phyloP scores from a whole-genome alignment of 352 stramenopile genomes.

The Phytophthora pinifolia region DNA sequence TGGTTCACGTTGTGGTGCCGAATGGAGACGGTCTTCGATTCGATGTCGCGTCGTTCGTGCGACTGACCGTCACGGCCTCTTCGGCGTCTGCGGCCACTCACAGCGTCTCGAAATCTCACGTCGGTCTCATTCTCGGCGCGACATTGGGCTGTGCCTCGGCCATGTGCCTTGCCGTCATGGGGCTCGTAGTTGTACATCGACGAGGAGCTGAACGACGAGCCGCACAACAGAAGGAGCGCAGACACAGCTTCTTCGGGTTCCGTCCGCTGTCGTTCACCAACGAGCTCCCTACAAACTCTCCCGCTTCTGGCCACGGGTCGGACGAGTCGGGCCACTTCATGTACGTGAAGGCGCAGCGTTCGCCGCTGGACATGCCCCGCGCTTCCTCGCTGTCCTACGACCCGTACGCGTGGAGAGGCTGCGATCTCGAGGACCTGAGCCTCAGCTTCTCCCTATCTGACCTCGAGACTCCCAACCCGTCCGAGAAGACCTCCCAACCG shows the following conservation, averaged over 20 bases:
- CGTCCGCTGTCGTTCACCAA: conserved; percentile 41
- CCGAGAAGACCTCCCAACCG: conserved; percentile 15
- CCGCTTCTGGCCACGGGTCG: conserved; percentile 30
- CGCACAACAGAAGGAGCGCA: conserved; percentile 21
- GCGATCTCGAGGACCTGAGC: conserved; percentile 30
- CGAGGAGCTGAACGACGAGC: conserved; percentile 14
- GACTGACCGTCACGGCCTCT: conserved; percentile 28
- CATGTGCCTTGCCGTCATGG: conserved; percentile 34
- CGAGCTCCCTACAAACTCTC: conserved; percentile 42
- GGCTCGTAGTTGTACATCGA: conserved; percentile 24
- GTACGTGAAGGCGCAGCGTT: conserved; percentile 49
- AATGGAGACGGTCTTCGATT: conserved; percentile 46
- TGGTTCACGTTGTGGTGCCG: conserved; percentile 45
- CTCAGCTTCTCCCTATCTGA: conserved; percentile 48
- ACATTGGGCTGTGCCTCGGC: conserved; percentile 30
- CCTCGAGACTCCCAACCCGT: conserved; percentile 14
- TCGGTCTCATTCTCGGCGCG: conserved; percentile 40
- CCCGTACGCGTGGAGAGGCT: conserved; percentile 44
- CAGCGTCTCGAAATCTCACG: conserved; percentile 12
- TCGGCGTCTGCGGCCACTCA: conserved; percentile 15
- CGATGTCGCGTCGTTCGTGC: conserved; percentile 44
- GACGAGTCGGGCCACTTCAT: conserved; percentile 52
- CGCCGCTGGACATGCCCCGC: conserved; percentile 35
- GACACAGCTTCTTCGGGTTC: conserved; percentile 42
- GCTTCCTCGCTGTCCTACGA: conserved; percentile 57